These are phyloP conservation scores for Aquilaria malaccensis DNA, from an alignment of 345 rosid genomes.

Conservation along the genomic window DNA sequence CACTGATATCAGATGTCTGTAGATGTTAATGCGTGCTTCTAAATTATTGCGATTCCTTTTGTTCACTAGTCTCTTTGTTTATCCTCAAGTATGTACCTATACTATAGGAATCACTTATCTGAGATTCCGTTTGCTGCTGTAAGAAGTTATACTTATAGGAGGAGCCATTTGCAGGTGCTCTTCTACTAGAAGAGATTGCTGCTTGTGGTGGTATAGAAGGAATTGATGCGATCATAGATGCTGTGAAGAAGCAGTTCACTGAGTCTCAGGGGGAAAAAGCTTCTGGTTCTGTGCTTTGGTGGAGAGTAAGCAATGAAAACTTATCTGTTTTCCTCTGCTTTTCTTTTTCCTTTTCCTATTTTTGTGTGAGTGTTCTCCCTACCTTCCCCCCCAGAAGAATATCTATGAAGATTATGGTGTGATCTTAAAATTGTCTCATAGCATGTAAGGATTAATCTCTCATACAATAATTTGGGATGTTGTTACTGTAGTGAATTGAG, in stretches of 20 bases:
- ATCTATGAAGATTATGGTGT: no score
- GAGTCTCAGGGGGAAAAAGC: conserved; percentile 74
- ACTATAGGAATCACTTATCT: no score
- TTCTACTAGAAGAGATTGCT: conserved; percentile 79
- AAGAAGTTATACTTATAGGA: conserved; percentile 4
- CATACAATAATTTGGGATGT: no score
- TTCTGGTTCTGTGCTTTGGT: conserved; percentile 70
- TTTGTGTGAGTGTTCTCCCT: neutral
- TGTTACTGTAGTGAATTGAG: no score
- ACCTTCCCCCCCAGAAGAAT: neutral
- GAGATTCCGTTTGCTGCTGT: no score
- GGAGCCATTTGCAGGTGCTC: conserved; percentile 51
- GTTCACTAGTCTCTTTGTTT: no score
- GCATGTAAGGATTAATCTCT: no score
- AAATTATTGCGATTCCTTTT: no score
- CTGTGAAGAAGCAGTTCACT: conserved; percentile 48
- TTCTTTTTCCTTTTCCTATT: neutral
- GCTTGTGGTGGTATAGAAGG: conserved; percentile 70
- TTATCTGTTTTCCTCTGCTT: conserved; percentile 1
- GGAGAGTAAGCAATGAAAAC: conserved; percentile 58
- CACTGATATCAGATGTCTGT: no score
- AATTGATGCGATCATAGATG: conserved; percentile 60
- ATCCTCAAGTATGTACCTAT: no score
- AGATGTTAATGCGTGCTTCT: no score
- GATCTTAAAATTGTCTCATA: no score